Evolutionary conservation across 2,329 filamentous ascomycete species (phyloP), one percentile per base, ranked within the genome.

Genomic region (Bipolaris victoriae): DNA sequence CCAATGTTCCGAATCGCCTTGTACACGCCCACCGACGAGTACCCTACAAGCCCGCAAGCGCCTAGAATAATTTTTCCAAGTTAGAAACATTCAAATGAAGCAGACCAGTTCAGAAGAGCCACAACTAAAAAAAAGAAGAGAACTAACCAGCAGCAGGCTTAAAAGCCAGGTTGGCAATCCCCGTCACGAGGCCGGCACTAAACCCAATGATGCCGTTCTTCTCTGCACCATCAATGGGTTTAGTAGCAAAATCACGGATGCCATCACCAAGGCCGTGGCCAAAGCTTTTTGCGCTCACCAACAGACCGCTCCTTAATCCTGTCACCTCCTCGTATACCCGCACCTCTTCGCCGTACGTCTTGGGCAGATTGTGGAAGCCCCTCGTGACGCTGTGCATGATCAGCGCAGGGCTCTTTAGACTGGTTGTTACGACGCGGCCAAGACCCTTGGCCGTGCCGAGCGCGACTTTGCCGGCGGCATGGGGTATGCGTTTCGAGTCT

Each of bases 281-380:
- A 55, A 95, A 87, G 71, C 91, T 90, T 77, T 89, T 91, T 3
- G 89, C 85, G 2, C 91, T 91, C 39, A 91, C 86, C 60, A 83
- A 85, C 22, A 96, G 76, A 0, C 92, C 92, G 60, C 87, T 90
- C 43, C 84, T 82, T 47, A 96, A 77, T 45, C 87, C 89, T 0
- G 89, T 91, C 4, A 97, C 89, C 63, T 90, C 90, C 57, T 91
- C 88, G 1, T 84, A 79, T 7, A 89, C 87, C 5, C 90, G 84
- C 0, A 96, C 86, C 2, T 90, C 85, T 67, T 97, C 92, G 35
- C 92, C 90, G 70, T 96, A 96, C 1, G 96, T 79, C 63, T 86
- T 88, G 0, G 92, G 92, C 7, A 90, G 87, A 67, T 97, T 96
- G 68, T 93, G 89, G 72, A 96, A 96, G 0, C 92, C 92, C 73